Evolutionary conservation across 2,329 filamentous ascomycete species (phyloP).

Genomic region (Exophiala alcalophila): DNA sequence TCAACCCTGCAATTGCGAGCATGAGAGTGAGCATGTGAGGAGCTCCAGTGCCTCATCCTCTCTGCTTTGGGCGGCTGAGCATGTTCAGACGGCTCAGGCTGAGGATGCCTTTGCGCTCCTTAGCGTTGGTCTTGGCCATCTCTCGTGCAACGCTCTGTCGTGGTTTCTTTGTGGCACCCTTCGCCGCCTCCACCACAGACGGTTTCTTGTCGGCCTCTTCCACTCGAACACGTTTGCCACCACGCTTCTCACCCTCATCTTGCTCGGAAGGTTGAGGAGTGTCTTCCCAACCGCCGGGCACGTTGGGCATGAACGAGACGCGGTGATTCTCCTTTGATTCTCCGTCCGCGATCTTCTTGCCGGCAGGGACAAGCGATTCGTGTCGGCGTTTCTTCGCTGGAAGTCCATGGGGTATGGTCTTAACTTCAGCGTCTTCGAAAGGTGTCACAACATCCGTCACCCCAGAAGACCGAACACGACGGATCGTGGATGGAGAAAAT

Average conservation of each 20-base stretch:
- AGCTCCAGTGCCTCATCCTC: conserved; percentile 13
- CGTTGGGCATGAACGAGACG: conserved; percentile 21
- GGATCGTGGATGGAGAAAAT: conserved; percentile 39
- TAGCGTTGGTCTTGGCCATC: conserved; percentile 26
- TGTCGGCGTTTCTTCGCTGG: conserved; percentile 36
- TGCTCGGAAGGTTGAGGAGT: conserved; percentile 17
- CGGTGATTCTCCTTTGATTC: conserved; percentile 28
- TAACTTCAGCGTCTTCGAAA: conserved; percentile 29
- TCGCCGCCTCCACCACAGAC: conserved; percentile 1
- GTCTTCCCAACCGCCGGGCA: conserved; percentile 30
- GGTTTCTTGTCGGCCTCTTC: conserved; percentile 21
- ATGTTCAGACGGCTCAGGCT: conserved; percentile 49
- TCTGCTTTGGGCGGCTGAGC: conserved; percentile 46
- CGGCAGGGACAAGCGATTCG: conserved; percentile 25
- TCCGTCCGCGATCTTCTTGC: conserved; percentile 22
- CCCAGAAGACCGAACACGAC: conserved; percentile 40
- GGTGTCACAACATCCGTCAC: conserved; percentile 24
- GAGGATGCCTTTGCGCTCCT: conserved; percentile 33
- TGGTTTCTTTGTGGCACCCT: conserved; percentile 12
- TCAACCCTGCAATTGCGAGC: no score
- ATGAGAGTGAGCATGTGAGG: no score
- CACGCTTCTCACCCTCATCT: conserved; percentile 29
- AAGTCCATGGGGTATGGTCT: conserved; percentile 31
- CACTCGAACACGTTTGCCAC: conserved; percentile 22
- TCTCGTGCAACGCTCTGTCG: conserved; percentile 26